A percentile compares a stretch with the other conserved stretches of the same genome.
phyloP scores from a whole-genome alignment of 306 rosid species.

The Prunus armeniaca region DNA sequence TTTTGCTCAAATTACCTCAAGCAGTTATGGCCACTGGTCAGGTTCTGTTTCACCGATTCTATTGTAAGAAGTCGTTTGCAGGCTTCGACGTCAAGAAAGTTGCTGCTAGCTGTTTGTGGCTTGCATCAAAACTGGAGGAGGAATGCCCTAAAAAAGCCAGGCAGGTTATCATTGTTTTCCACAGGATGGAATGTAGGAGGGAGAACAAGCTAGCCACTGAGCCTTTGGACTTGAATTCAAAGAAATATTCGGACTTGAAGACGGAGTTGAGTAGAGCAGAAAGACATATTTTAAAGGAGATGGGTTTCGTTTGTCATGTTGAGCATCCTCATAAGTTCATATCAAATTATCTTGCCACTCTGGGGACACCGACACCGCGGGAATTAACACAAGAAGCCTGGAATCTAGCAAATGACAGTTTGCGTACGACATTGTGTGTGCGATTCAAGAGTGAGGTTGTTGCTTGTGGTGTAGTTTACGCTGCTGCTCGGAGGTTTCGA shows the following conservation, averaged over 20 bases:
- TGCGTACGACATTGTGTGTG: conserved; percentile 89
- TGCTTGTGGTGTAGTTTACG: conserved; percentile 96
- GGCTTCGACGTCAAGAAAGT: conserved; percentile 97
- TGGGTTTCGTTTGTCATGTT: conserved; percentile 98
- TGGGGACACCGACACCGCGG: conserved; percentile 50
- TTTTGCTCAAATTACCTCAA: conserved; percentile 80
- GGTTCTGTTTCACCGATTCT: conserved; percentile 91
- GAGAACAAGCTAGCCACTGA: conserved; percentile 67
- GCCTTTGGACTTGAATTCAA: conserved; percentile 40
- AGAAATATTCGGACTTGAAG: conserved; percentile 78
- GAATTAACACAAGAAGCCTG: conserved; percentile 97
- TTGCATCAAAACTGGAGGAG: conserved; percentile 83
- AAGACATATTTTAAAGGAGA: conserved; percentile 95
- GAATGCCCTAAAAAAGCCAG: conserved; percentile 90
- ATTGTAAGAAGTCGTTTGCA: conserved; percentile 91
- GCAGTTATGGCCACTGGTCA: conserved; percentile 99
- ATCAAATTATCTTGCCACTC: conserved; percentile 90
- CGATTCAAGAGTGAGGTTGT: conserved; percentile 96
- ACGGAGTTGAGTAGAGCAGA: conserved; percentile 89
- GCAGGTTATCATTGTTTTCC: conserved; percentile 85
- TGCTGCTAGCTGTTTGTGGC: conserved; percentile 95
- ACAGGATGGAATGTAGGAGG: conserved; percentile 94
- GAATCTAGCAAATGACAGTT: conserved; percentile 96
- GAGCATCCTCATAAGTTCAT: conserved; percentile 97
- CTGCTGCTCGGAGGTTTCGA: conserved; percentile 87